A percentile compares a stretch with the other conserved stretches of the same genome.
Evolutionary conservation across 768 basidiomycete species (phyloP).

Genomic region (Kwoniella sp.): DNA sequence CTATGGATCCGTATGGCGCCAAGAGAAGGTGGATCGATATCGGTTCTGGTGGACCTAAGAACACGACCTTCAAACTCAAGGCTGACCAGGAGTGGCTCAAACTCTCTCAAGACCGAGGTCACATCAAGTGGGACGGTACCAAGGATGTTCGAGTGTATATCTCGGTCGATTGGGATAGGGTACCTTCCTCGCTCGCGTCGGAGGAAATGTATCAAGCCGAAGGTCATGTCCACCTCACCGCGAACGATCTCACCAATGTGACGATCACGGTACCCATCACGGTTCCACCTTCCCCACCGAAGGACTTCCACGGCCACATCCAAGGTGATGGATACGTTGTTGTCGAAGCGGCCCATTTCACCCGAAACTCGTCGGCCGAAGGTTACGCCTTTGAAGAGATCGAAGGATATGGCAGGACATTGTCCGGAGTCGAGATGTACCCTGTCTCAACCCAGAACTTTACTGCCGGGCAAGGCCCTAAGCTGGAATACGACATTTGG

Average conservation of each 20-base stretch:
- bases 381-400: conserved; percentile 66
- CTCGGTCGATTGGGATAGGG: conserved; percentile 65
- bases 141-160: conserved; percentile 64
- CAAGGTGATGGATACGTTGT: conserved; percentile 69
- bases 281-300: conserved; percentile 22
- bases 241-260: conserved; percentile 40
- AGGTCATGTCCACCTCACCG: conserved; percentile 19
- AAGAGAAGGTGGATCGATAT: conserved; percentile 66
- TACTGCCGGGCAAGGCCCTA: conserved; percentile 66
- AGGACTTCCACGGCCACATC: conserved; percentile 61
- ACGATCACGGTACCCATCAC: conserved; percentile 38
- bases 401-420: conserved; percentile 65
- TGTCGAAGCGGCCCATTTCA: conserved; percentile 68
- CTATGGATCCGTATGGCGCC: conserved; percentile 65
- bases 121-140: conserved; percentile 57
- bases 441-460: conserved; percentile 65
- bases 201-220: conserved; percentile 12
- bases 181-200: conserved; percentile 15
- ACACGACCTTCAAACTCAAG: conserved; percentile 64
- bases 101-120: conserved; percentile 60
- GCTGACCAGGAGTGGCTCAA: conserved; percentile 64
- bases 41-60: conserved; percentile 64
- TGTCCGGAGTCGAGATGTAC: conserved; percentile 66
- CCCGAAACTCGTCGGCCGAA: conserved; percentile 60
- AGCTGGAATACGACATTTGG: conserved; percentile 62